Conservation (phyloP, 208 protist species). For the Acanthamoeba lenticulata region DNA sequence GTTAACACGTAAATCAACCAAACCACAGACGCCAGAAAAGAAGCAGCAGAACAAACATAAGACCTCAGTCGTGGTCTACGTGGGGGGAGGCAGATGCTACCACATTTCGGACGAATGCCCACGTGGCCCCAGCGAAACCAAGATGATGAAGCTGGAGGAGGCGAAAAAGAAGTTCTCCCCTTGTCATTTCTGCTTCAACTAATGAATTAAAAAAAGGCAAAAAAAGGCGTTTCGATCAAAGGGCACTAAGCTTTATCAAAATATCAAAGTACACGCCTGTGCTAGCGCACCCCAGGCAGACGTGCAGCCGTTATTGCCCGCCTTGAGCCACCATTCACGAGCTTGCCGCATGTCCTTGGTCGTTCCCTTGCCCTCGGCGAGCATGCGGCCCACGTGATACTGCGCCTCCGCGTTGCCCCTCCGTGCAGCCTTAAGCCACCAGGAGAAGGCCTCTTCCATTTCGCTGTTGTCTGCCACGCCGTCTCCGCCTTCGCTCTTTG, state of each 20-base stretch:
- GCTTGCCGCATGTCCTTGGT: neutral
- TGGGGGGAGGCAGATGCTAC: neutral
- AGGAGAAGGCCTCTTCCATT: conserved; percentile 16
- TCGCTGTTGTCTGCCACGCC: neutral
- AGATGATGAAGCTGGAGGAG: neutral
- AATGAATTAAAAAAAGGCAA: too few species aligned
- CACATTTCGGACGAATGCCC: neutral
- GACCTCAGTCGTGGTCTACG: neutral
- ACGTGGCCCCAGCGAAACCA: neutral
- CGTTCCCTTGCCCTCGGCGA: conserved; percentile 1
- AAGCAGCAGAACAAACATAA: neutral
- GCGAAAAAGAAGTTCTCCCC: neutral
- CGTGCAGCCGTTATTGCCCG: neutral
- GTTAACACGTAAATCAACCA: too few species aligned
- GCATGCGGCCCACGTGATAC: conserved; percentile 24
- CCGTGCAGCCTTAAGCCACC: conserved; percentile 34
- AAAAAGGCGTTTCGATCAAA: too few species aligned
- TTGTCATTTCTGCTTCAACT: neutral
- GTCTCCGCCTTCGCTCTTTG: neutral
- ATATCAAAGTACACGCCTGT: neutral
- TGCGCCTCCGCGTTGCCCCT: conserved; percentile 47
- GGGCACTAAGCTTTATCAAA: too few species aligned
- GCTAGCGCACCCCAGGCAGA: neutral
- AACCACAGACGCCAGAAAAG: neutral
- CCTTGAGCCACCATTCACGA: conserved; percentile 32